phyloP scores from a whole-genome alignment of 345 rosid species.

The Euclidium syriacum region DNA sequence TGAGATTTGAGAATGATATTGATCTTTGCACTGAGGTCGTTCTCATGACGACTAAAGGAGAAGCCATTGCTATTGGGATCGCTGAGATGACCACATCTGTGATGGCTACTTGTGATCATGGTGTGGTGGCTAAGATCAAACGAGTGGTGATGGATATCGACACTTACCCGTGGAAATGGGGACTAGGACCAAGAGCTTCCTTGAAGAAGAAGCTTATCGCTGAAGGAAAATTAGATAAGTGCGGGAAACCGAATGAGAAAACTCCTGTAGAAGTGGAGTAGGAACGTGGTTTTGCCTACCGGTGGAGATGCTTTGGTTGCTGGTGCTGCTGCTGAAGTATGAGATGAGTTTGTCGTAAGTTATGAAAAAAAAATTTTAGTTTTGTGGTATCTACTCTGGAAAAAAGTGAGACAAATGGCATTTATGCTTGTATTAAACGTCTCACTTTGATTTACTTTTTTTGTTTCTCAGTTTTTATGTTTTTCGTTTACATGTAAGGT shows the following conservation, averaged over 20 bases:
- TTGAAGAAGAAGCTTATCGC: slow-evolving; percentile 81
- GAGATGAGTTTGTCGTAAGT: background rate
- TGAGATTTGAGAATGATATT: slow-evolving; percentile 88
- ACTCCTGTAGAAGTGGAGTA: slow-evolving; percentile 78
- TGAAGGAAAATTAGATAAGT: slow-evolving; percentile 84
- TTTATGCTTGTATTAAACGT: slow-evolving; percentile 25
- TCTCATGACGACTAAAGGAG: slow-evolving; percentile 94
- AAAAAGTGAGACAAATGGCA: slow-evolving; percentile 34
- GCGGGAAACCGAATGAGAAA: slow-evolving; percentile 73
- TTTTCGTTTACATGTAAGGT: no score
- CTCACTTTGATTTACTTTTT: slow-evolving; percentile 19
- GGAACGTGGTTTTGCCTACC: slow-evolving; percentile 64
- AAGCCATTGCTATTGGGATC: slow-evolving; percentile 84
- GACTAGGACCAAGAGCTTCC: slow-evolving; percentile 81
- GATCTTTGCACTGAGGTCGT: slow-evolving; percentile 88
- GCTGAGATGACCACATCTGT: slow-evolving; percentile 98
- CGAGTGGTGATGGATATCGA: slow-evolving; percentile 98
- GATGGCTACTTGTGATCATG: slow-evolving; percentile 94
- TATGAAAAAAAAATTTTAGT: background rate
- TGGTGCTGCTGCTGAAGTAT: slow-evolving; percentile 53
- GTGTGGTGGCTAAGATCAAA: slow-evolving; percentile 93
- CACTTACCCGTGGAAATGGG: slow-evolving; percentile 96
- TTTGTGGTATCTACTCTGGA: slow-evolving; percentile 14
- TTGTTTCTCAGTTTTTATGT: slow-evolving; percentile 9
- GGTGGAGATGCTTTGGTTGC: slow-evolving; percentile 85